Base-by-base conservation (phyloP, 1,139 yeast species). In the Eremothecium coryli region DNA sequence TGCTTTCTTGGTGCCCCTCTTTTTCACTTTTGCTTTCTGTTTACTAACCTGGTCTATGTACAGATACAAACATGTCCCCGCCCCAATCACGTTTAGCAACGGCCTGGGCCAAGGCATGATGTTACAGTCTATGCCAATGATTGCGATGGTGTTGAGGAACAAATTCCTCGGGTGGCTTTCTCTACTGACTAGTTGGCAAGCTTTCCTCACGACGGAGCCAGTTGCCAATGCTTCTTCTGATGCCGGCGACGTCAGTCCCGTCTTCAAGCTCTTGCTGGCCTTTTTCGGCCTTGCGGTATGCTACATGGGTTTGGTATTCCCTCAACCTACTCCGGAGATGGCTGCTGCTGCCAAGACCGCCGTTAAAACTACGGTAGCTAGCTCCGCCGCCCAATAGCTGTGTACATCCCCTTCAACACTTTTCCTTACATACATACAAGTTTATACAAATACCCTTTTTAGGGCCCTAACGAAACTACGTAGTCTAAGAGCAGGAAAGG, bases 111-210 rank as follows among this genome's bases (percentile, higher is more conserved):
- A 56, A 4, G 59, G 60, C 21, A 29, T 56, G 31, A 57, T 76
- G 25, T 65, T 74, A 20, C 81, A 75, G 53, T 65, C 78, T 13
- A 68, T 75, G 61, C 82, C 82, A 24, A 73, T 76, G 79, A 77
- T 78, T 6, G 81, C 82, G 29, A 73, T 76, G 76, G 68, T 70
- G 52, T 58, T 69, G 64, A 64, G 48, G 38, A 56, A 54, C 50
- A 44, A 54, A 52, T 51, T 54, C 43, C 32, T 61, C 37, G 56
- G 58, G 31, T 57, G 65, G 61, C 49, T 54, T 27, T 46, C 60
- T 1, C 24, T 57, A 11, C 39, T 57, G 12, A 55, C 49, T 20
- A 42, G 51, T 26, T 37, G 52, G 26, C 57, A 56, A 32, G 47
- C 42, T 31, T 46, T 40, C 21, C 40, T 56, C 22, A 54, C 49